Evolutionary conservation across 2,329 filamentous ascomycete genomes (phyloP).

Genomic region (Penicillium sp.): DNA sequence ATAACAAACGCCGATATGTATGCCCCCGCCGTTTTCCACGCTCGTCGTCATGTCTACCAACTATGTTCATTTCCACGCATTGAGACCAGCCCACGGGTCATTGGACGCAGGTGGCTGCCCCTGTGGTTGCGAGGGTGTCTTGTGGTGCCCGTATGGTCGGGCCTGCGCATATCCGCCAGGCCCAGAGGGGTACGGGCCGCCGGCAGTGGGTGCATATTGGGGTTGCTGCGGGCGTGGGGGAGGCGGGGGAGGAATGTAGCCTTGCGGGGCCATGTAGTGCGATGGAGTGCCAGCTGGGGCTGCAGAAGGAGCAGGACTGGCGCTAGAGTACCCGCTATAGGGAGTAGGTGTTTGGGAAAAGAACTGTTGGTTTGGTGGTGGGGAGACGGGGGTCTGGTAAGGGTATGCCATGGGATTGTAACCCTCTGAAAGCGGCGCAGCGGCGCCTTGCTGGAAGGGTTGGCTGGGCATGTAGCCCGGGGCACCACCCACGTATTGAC

Average conservation of each 20-base stretch:
- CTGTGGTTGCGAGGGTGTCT: constrained; percentile 39
- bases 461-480: constrained; percentile 31
- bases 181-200: constrained; percentile 52
- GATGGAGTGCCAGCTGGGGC: constrained; percentile 35
- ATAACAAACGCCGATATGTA: constrained; percentile 4
- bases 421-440: constrained; percentile 42
- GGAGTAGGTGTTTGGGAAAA: constrained; percentile 36
- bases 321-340: constrained; percentile 36
- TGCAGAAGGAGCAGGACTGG: constrained; percentile 31
- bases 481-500: constrained; percentile 31
- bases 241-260: constrained; percentile 66
- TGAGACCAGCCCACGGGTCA: constrained; percentile 71
- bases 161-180: constrained; percentile 57
- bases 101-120: constrained; percentile 31
- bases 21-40: background rate
- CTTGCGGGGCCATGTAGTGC: constrained; percentile 54
- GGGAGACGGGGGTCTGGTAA: constrained; percentile 41
- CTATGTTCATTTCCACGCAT: constrained; percentile 60
- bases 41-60: background rate
- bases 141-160: constrained; percentile 43
- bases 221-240: constrained; percentile 62
- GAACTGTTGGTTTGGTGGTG: constrained; percentile 43
- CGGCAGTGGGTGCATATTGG: constrained; percentile 43
- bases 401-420: constrained; percentile 55
- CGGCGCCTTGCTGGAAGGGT: constrained; percentile 43